Evolutionary conservation across 2,329 filamentous ascomycete species (phyloP).

Genomic region (Alternaria sp.): DNA sequence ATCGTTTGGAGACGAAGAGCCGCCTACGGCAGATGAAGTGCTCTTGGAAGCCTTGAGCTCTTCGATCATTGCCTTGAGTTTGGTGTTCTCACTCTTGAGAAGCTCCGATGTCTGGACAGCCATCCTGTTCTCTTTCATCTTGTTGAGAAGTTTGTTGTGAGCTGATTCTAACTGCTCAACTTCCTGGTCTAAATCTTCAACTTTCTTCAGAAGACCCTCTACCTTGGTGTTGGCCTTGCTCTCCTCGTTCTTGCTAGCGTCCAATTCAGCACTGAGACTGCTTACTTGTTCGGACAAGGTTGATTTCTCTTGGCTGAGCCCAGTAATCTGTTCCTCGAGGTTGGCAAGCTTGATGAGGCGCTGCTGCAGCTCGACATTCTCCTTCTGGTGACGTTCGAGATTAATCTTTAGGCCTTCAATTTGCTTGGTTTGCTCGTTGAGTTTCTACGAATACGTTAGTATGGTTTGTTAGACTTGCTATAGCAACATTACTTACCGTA

Average conservation of each 20-base stretch:
- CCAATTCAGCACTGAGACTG: constrained; percentile 21
- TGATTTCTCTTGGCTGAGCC: constrained; percentile 15
- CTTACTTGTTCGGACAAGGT: constrained; percentile 17
- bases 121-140: constrained; percentile 16
- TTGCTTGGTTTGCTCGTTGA: constrained; percentile 31
- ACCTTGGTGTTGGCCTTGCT: constrained; percentile 8
- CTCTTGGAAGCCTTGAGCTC: constrained; percentile 10
- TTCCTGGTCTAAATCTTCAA: constrained; percentile 19
- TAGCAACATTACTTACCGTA: constrained; percentile 20
- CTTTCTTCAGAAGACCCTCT: constrained; percentile 15
- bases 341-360: constrained; percentile 20
- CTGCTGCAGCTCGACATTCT: constrained; percentile 28
- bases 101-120: not conserved
- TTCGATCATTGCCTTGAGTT: constrained; percentile 12
- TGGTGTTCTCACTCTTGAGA: constrained; percentile 11
- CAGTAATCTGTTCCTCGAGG: constrained; percentile 20
- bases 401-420: constrained; percentile 22
- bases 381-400: constrained; percentile 17
- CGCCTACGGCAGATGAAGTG: not conserved
- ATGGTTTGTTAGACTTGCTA: not conserved
- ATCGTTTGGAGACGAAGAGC: not conserved
- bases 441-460: constrained; percentile 17
- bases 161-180: constrained; percentile 21
- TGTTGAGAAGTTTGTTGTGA: constrained; percentile 20
- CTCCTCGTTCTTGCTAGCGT: constrained; percentile 11